These are phyloP conservation scores for Sporothrix sp. DNA, from an alignment of 2,329 filamentous ascomycete species.

Conservation along the genomic window DNA sequence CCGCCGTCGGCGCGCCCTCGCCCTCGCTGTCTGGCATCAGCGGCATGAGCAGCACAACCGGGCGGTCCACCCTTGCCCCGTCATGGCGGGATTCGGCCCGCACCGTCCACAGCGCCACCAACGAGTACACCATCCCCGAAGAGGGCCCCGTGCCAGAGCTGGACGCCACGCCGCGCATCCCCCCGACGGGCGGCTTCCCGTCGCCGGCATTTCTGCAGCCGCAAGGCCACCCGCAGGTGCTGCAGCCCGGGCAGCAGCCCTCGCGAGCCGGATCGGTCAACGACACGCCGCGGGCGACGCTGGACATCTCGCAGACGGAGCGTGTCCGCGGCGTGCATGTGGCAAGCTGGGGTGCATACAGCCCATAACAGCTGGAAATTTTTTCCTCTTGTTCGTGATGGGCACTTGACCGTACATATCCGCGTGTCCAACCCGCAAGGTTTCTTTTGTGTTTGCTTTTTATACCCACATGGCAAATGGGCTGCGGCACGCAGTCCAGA, in stretches of 20 bases:
- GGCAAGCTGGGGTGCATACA: constrained; percentile 15
- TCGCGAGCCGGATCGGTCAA: not conserved
- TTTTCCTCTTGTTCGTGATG: not conserved
- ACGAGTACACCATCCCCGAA: not conserved
- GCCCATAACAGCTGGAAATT: not conserved
- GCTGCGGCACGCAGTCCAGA: too few species aligned
- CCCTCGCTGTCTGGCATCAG: not conserved
- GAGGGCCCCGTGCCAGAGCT: constrained; percentile 1
- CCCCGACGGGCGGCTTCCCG: too few species aligned
- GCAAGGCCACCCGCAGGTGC: too few species aligned
- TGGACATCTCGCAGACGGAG: constrained; percentile 13
- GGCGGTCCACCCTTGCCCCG: constrained; percentile 8
- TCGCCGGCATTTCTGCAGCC: too few species aligned
- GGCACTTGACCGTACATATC: too few species aligned
- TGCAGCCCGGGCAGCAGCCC: not conserved
- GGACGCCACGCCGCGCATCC: not conserved
- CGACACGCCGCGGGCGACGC: constrained; percentile 10
- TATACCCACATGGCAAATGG: too few species aligned
- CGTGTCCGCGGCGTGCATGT: constrained; percentile 8
- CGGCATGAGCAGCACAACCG: not conserved
- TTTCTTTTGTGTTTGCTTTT: too few species aligned
- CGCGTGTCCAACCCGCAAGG: too few species aligned
- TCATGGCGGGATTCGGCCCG: constrained; percentile 12
- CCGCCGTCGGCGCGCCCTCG: constrained; percentile 1
- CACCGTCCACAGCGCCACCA: not conserved